Evolutionary conservation across 2,329 filamentous ascomycete species (phyloP), one percentile per base, ranked within the genome.

Genomic region (Paecilomyces dactylethromorphus): DNA sequence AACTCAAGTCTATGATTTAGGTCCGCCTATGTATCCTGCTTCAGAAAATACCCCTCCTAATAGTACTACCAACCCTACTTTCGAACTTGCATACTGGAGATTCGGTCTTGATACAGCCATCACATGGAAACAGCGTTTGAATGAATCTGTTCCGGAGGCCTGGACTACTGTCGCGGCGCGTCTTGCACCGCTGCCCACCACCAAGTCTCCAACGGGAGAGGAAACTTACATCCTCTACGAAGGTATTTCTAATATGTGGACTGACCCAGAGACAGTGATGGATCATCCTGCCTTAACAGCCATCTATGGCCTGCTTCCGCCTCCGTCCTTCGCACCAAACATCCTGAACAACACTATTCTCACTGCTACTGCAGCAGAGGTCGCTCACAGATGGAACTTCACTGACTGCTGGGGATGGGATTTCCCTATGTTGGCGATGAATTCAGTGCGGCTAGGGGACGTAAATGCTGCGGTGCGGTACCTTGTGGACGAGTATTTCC

Each of bases 1-100:
- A 0, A 84, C 81, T 1, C 69, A 74, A 6, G 69, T 78, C 22
- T 86, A 84, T 63, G 84, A 83, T 58, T 73, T 83, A 3, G 80
- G 80, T 0, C 79, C 80, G 3, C 80, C 81, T 1, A 76, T 81
- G 60, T 81, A 82, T 58, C 78, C 79, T 0, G 78, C 80, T 4
- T 79, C 80, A 1, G 84, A 87, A 64, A 87, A 85, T 62, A 86
- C 84, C 0, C 76, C 78, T 11, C 82, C 83, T 0, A 85, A 85
- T 60, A 69, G 65, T 1, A 86, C 83, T 0, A 66, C 81, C 2
- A 86, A 86, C 63, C 82, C 84, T 18, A 79, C 82, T 0, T 87
- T 86, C 58, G 84, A 87, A 70, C 71, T 78, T 3, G 80, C 83
- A 6, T 87, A 87, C 68, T 86, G 83, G 83, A 76, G 81, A 15